These are phyloP conservation scores for Aspergillus fischeri DNA, from an alignment of 2,329 filamentous ascomycete species.

Conservation along the genomic window DNA sequence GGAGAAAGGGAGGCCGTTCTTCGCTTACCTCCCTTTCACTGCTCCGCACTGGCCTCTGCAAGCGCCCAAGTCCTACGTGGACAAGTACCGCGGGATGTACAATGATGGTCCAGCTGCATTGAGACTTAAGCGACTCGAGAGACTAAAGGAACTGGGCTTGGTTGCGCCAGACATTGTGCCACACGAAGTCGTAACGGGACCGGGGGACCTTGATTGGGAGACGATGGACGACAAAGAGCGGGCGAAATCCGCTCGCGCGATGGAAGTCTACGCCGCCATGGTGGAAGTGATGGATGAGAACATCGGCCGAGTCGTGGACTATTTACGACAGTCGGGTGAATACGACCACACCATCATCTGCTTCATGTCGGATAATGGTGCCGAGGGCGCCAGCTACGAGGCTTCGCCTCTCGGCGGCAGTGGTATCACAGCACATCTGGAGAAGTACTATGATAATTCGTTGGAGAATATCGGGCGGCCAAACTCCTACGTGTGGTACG, in stretches of 20 bases:
- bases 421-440: conserved; percentile 51
- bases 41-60: conserved; percentile 54
- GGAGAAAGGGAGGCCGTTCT: conserved; percentile 43
- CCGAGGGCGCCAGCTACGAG: conserved; percentile 53
- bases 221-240: conserved; percentile 37
- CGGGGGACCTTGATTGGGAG: conserved; percentile 34
- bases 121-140: conserved; percentile 41
- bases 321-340: conserved; percentile 45
- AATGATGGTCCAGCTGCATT: conserved; percentile 49
- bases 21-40: conserved; percentile 47
- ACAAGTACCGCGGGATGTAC: conserved; percentile 48
- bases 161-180: conserved; percentile 37
- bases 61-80: conserved; percentile 44
- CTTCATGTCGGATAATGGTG: conserved; percentile 50
- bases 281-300: conserved; percentile 46
- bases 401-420: conserved; percentile 55
- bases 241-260: conserved; percentile 40
- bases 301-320: conserved; percentile 44
- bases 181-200: conserved; percentile 36
- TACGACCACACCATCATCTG: conserved; percentile 48
- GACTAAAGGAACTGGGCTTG: conserved; percentile 44
- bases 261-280: conserved; percentile 51
- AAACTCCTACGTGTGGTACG: conserved; percentile 59
- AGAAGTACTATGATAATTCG: conserved; percentile 56
- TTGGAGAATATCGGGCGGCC: conserved; percentile 56